Base-by-base conservation (phyloP, 306 rosid genomes). In the Cicer arietinum region DNA sequence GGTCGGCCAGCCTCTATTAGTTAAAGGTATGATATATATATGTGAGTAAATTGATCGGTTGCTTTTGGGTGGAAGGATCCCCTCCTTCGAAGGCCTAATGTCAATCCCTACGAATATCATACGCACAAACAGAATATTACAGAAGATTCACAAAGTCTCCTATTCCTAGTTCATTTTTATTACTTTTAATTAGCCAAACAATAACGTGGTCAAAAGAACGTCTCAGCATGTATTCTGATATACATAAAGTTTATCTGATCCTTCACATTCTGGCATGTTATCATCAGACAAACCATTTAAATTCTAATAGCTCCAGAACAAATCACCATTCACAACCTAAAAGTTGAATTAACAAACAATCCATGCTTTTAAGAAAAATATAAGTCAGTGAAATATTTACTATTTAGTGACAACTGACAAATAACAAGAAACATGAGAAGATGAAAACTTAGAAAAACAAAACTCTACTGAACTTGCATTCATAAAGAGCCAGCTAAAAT, bases 231-330 rank as follows among this genome's bases (percentile, higher is more conserved):
- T 59, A 14, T 59, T 25, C 35, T 30, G 35, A 30, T 14, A 57
- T 6, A 5, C 25, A 14, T 7, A 14, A 67, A 12, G 48, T 44
- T 43, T 14, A 12, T 47, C 13, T 14, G 66, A 78, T 60, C 41
- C 18, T 44, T 11, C 45, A 10, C 73, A 64, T 45, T 45, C 63
- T 16, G 0, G 6, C 45, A 35, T 12, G 37, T 12, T 18, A 30
- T 54, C 67, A 73, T 64, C 43, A 6, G 40, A 45, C 40, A 57
- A 20, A 46, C 47, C 56, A 70, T 70, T 63, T 61, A 16, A 71
- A 51, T 50, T 79, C 48, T 64, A 63, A 44, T 18, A 8, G 68
- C 47, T 43, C 30, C 61, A 7, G 18, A 62, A 53, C 6, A 12
- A 54, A 41, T 37, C 22, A 45, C 43, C 45, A 74, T 13, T 58